These are phyloP conservation scores for Xylaria hypoxylon DNA, from an alignment of 2,329 filamentous ascomycete species.

Conservation along the genomic window DNA sequence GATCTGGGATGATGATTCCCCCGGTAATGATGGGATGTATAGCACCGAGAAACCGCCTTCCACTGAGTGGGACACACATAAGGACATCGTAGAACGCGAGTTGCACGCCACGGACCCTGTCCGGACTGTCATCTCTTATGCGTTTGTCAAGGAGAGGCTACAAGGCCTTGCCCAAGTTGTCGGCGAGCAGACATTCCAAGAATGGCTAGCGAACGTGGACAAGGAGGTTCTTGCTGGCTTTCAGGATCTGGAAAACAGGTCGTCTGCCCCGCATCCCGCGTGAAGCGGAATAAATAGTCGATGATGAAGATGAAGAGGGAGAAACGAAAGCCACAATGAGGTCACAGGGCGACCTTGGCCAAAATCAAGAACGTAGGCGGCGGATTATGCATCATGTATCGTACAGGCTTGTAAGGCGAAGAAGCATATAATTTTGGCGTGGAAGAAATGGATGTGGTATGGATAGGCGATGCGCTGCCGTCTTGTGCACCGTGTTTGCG, in stretches of 20 bases:
- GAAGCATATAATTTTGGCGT: background rate
- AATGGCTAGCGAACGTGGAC: conserved; percentile 81
- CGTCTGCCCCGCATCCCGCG: background rate
- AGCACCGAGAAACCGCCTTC: conserved; percentile 56
- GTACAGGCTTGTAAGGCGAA: background rate
- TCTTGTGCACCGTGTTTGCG: background rate
- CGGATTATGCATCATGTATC: background rate
- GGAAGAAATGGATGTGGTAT: background rate
- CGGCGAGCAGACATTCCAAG: conserved; percentile 74
- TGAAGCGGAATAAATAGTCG: background rate
- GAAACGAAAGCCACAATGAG: background rate
- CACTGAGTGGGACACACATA: conserved; percentile 67
- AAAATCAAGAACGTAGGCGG: background rate
- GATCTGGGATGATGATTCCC: conserved; percentile 68
- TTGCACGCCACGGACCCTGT: conserved; percentile 72
- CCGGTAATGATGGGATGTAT: conserved; percentile 63
- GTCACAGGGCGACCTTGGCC: background rate
- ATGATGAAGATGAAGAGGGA: background rate
- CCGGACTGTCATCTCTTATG: conserved; percentile 71
- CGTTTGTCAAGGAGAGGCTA: conserved; percentile 73
- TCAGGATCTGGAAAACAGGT: conserved; percentile 51
- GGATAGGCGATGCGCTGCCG: background rate
- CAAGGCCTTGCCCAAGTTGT: conserved; percentile 66
- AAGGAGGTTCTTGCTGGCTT: conserved; percentile 77
- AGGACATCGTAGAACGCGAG: conserved; percentile 64